These are phyloP conservation scores for Neofusicoccum laricinum DNA, from an alignment of 2,329 filamentous ascomycete genomes.

Conservation along the genomic window DNA sequence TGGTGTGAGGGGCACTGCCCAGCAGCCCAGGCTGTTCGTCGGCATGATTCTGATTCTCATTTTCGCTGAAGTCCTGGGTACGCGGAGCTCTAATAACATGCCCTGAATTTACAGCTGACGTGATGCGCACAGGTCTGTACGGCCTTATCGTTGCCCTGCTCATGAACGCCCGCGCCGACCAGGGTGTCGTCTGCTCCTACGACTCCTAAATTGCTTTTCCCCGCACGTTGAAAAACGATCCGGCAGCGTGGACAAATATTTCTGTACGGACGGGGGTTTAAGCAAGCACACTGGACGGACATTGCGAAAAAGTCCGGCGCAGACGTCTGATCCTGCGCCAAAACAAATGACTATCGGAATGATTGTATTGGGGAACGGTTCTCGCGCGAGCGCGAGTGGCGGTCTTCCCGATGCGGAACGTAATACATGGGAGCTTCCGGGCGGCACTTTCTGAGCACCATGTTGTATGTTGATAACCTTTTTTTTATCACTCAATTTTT, in stretches of 20 bases:
- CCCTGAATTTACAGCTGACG: constrained; percentile 10
- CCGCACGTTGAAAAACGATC: neutral
- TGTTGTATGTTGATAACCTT: constrained; percentile 15
- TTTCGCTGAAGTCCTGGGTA: constrained; percentile 98
- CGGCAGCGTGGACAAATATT: constrained; percentile 12
- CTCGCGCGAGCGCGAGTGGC: constrained; percentile 3
- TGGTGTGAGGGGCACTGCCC: constrained; percentile 81
- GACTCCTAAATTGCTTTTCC: constrained; percentile 11
- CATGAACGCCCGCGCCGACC: constrained; percentile 87
- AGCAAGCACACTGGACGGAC: neutral
- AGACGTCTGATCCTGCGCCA: neutral
- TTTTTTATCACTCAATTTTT: constrained; percentile 1
- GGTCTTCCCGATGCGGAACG: neutral
- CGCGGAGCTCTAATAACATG: constrained; percentile 33
- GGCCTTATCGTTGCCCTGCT: constrained; percentile 97
- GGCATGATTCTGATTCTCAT: constrained; percentile 99
- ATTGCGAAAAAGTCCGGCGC: neutral
- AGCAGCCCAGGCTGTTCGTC: constrained; percentile 84
- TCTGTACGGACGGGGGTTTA: constrained; percentile 13
- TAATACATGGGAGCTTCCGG: constrained; percentile 14
- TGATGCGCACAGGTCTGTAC: constrained; percentile 72
- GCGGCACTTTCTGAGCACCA: constrained; percentile 12
- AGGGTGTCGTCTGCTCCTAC: constrained; percentile 17
- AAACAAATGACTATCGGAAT: constrained; percentile 3
- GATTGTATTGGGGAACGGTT: neutral